Evolutionary conservation across 2,329 filamentous ascomycete genomes (phyloP), one percentile per base, ranked within the genome.

Genomic region (Talaromyces sp.): DNA sequence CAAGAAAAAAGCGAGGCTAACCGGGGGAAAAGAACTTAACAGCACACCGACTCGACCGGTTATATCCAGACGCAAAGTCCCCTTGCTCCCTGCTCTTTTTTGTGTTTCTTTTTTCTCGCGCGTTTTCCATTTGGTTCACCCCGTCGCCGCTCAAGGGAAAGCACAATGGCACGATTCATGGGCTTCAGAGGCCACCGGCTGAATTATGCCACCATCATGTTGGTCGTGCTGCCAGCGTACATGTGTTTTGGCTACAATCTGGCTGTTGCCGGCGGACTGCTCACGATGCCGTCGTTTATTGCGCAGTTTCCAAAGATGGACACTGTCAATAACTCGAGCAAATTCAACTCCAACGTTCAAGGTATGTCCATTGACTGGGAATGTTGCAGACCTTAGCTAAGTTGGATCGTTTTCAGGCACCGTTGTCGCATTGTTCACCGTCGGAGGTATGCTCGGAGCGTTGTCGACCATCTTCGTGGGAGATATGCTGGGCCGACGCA

Each of bases 211-310:
- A 67, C 56, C 67, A 63, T 72, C 46, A 62, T 68, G 62, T 63
- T 72, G 50, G 69, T 72, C 39, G 70, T 72, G 9, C 66, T 67
- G n/a, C 70, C 70, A 12, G 66, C 69, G 1, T 72, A 71, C 33
- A 74, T 82, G 63, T 73, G 80, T 55, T 82, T 81, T 67, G 81
- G 82, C 42, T 84, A 83, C 75, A 83, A 83, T 66, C 78, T 82
- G 66, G 78, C 79, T 42, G 79, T 79, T 42, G 73, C 79, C 14
- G 81, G 81, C n/a, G 81, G 81, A 16, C 69, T 83, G 33, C 77
- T 93, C 55, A 90, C 88, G 1, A 82, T 92, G 69, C 75, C 82
- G 61, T 79, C 81, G 12, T 90, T 89, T 69, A 76, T 84, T 3
- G 69, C 75, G 40, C 75, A 75, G 35, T 83, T 84, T 65, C 81